Percentiles rank a stretch among this genome's conserved stretches.
Conservation (phyloP, 352 stramenopile genomes). For the Peronospora destructor region DNA sequence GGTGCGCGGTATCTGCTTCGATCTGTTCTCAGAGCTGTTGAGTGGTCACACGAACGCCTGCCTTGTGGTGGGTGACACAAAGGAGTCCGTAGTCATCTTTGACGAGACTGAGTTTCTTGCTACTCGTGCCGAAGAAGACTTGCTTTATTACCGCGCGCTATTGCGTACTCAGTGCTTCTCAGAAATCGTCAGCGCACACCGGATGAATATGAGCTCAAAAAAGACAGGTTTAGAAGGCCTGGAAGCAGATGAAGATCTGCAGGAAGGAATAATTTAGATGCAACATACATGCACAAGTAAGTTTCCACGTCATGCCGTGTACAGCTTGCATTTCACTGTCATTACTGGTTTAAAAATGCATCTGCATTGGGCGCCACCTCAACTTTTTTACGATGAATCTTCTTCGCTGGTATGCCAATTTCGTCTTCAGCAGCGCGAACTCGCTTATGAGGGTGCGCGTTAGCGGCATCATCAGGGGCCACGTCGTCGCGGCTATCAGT, state of each 20-base stretch:
- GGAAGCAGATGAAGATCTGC: constrained; percentile 30
- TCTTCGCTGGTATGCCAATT: constrained; percentile 21
- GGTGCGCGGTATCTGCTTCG: constrained; percentile 56
- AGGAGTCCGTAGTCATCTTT: constrained; percentile 84
- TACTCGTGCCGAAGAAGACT: constrained; percentile 46
- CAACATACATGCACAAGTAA: not conserved
- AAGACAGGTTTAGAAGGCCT: constrained; percentile 23
- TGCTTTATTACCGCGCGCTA: constrained; percentile 57
- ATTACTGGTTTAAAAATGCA: constrained; percentile 10
- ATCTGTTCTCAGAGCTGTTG: constrained; percentile 59
- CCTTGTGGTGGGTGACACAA: constrained; percentile 77
- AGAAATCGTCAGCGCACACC: constrained; percentile 71
- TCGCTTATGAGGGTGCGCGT: constrained; percentile 21
- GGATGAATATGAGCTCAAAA: constrained; percentile 48
- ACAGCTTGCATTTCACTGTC: constrained; percentile 14
- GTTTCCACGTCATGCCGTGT: constrained; percentile 3
- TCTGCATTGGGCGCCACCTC: constrained; percentile 2
- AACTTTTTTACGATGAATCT: constrained; percentile 15
- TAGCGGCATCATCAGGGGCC: not conserved
- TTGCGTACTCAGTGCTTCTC: constrained; percentile 80
- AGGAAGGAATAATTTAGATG: constrained; percentile 45
- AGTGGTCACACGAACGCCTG: constrained; percentile 64
- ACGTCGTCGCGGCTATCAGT: constrained; percentile 8
- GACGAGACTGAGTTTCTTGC: constrained; percentile 79
- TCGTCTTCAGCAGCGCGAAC: constrained; percentile 9